phyloP scores from a whole-genome alignment of 169 alveolate species.

The Eimeria acervulina region DNA sequence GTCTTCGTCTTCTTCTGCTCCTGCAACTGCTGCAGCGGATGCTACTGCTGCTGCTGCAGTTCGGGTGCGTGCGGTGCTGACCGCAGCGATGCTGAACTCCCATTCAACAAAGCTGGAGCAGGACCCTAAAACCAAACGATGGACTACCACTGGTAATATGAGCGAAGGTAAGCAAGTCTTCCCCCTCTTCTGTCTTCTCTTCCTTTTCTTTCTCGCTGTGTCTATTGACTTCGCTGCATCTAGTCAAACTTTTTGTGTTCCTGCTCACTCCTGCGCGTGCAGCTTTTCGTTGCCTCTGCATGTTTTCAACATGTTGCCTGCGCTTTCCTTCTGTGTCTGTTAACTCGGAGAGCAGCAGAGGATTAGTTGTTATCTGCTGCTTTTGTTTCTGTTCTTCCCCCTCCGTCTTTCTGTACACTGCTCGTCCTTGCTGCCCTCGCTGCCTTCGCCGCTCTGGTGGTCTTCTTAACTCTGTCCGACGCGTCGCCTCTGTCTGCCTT shows the following conservation, averaged over 20 bases:
- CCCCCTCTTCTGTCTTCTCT: background rate
- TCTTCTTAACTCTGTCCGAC: background rate
- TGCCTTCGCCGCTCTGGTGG: background rate
- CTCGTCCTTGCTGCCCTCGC: background rate
- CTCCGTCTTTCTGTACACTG: background rate
- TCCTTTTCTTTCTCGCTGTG: background rate
- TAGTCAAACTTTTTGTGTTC: background rate
- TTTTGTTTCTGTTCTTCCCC: background rate
- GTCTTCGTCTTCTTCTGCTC: background rate
- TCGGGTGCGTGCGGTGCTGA: conserved; percentile 89
- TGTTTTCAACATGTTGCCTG: background rate
- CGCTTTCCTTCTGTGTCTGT: too few species aligned
- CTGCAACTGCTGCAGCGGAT: background rate
- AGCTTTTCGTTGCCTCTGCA: background rate
- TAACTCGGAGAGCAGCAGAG: too few species aligned
- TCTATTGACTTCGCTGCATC: background rate
- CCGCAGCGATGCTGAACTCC: conserved; percentile 93
- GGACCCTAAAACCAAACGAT: conserved; percentile 85
- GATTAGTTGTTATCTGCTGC: too few species aligned
- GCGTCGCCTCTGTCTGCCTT: background rate
- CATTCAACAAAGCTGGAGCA: conserved; percentile 89
- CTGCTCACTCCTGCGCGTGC: background rate
- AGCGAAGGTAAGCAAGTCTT: conserved; percentile 88
- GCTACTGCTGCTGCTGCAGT: conserved; percentile 17
- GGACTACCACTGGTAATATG: conserved; percentile 94